A percentile compares a stretch with the other conserved stretches of the same genome.
These are phyloP conservation scores for Cyberlindnera subsufficiens DNA, from an alignment of 805 yeast genomes.

Conservation along the genomic window DNA sequence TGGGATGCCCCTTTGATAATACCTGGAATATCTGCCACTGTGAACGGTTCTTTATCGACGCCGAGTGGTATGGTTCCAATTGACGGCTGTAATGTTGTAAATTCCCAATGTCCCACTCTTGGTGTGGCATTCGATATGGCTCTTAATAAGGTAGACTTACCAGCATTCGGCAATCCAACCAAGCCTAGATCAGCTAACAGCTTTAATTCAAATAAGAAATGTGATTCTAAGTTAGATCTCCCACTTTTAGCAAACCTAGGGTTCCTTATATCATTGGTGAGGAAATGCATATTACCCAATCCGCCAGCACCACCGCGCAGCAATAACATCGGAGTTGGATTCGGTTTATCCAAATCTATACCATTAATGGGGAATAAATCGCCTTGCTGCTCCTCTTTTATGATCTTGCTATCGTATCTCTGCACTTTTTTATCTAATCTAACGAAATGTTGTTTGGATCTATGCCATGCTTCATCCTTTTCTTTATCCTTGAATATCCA, in stretches of 20 bases:
- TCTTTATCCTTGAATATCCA: constrained; percentile 80
- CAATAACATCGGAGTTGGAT: constrained; percentile 61
- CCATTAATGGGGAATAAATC: constrained; percentile 84
- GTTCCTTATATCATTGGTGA: constrained; percentile 76
- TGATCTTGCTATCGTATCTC: constrained; percentile 54
- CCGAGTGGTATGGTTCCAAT: constrained; percentile 78
- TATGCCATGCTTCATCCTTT: constrained; percentile 59
- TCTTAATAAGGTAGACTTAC: constrained; percentile 82
- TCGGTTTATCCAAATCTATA: constrained; percentile 57
- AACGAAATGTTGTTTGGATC: constrained; percentile 57
- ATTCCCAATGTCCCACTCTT: constrained; percentile 93
- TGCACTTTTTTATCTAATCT: constrained; percentile 59
- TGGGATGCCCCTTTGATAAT: constrained; percentile 82
- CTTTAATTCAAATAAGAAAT: constrained; percentile 77
- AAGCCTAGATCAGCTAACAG: constrained; percentile 89
- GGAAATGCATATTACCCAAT: constrained; percentile 92
- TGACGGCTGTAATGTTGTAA: constrained; percentile 88
- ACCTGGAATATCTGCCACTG: constrained; percentile 98
- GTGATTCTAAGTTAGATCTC: constrained; percentile 57
- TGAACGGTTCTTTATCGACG: constrained; percentile 59
- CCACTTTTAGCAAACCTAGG: constrained; percentile 88
- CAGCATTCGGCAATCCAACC: constrained; percentile 96
- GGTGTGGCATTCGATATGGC: constrained; percentile 90
- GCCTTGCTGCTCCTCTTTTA: constrained; percentile 47
- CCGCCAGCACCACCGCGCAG: constrained; percentile 91